Percentiles rank a stretch among this genome's conserved stretches.
Conservation (phyloP, 73 alveolate genomes). For the Paramecium primaurelia region DNA sequence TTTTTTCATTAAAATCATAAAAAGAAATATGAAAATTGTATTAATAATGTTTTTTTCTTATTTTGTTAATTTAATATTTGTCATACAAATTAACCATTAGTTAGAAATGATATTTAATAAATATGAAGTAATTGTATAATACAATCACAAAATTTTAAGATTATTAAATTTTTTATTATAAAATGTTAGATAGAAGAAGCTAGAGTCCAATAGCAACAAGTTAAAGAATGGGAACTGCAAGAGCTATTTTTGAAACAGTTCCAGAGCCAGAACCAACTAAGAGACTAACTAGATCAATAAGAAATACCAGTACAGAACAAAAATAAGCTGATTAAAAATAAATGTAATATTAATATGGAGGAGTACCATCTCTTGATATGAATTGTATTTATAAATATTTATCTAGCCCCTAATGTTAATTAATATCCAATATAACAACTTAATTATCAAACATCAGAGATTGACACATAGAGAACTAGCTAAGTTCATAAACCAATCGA, state of each 20-base stretch:
- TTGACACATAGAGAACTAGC: background rate
- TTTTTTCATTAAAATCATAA: background rate
- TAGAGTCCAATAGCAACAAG: constrained; percentile 30
- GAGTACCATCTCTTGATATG: background rate
- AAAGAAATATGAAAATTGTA: background rate
- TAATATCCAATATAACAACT: background rate
- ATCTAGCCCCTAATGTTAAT: background rate
- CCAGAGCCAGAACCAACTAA: background rate
- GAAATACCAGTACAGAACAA: background rate
- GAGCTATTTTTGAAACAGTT: background rate
- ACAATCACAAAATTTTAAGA: background rate
- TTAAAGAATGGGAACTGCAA: constrained; percentile 26
- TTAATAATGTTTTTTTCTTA: background rate
- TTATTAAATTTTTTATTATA: background rate
- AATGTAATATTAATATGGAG: background rate
- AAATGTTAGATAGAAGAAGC: background rate
- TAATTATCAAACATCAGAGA: background rate
- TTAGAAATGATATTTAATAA: background rate
- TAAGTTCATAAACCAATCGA: background rate
- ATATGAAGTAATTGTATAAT: background rate
- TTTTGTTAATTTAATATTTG: background rate
- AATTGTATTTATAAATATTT: background rate
- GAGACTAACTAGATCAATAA: background rate
- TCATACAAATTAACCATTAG: background rate
- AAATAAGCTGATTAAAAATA: background rate